Evolutionary conservation across 2,329 filamentous ascomycete genomes (phyloP).

Genomic region (Alternaria dauci): DNA sequence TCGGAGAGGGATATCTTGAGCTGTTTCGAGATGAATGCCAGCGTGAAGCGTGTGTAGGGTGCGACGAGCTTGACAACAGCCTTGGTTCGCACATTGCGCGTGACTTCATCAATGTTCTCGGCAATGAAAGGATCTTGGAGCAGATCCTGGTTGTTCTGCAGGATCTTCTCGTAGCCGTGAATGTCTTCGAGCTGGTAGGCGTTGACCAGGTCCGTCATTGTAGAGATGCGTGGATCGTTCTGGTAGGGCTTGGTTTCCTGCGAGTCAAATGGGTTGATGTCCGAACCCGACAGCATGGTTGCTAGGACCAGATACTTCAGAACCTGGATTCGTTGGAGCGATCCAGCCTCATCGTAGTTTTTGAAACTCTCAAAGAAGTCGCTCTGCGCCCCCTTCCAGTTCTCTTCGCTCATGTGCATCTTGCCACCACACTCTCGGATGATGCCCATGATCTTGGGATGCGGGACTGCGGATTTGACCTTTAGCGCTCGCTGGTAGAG

Average conservation of each 20-base stretch:
- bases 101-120: constrained; percentile 99
- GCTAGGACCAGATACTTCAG: constrained; percentile 96
- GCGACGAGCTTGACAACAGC: constrained; percentile 91
- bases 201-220: constrained; percentile 97
- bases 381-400: constrained; percentile 95
- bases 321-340: constrained; percentile 93
- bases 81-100: constrained; percentile 96
- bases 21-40: constrained; percentile 85
- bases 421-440: constrained; percentile 98
- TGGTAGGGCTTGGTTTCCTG: constrained; percentile 99
- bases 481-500: constrained; percentile 91
- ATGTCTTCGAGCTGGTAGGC: constrained; percentile 97
- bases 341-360: constrained; percentile 98
- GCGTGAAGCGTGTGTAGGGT: constrained; percentile 90
- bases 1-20: constrained; percentile 86
- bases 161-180: constrained; percentile 85
- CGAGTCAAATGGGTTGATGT: constrained; percentile 98
- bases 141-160: constrained; percentile 87
- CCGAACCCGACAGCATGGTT: constrained; percentile 97
- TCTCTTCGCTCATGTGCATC: constrained; percentile 99
- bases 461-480: constrained; percentile 95
- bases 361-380: constrained; percentile 99
- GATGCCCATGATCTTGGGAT: constrained; percentile 99
- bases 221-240: constrained; percentile 90
- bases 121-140: constrained; percentile 94